Evolutionary conservation across 192 early-diverging fungal species (phyloP).

Genomic region (Backusella tarrabulga): DNA sequence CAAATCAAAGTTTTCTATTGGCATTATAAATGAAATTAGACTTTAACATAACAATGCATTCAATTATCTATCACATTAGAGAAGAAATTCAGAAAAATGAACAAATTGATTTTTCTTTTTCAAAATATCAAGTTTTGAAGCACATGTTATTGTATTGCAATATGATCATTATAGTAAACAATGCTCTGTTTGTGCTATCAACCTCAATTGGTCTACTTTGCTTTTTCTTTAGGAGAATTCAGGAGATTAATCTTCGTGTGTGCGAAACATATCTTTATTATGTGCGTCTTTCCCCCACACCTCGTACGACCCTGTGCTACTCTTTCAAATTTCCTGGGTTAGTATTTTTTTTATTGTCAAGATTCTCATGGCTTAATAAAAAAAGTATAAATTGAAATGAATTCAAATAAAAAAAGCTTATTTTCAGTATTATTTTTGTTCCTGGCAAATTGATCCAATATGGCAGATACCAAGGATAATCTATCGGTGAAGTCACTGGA

Average conservation of each 20-base stretch:
- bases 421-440: background rate
- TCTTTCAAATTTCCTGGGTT: background rate
- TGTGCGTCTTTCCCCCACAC: background rate
- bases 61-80: background rate
- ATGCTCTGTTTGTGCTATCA: background rate
- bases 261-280: constrained; percentile 1
- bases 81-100: background rate
- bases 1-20: background rate
- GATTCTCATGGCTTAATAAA: constrained; percentile 1
- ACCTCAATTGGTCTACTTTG: background rate
- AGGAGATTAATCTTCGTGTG: constrained; percentile 4
- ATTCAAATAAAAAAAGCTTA: background rate
- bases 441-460: background rate
- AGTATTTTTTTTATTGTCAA: background rate
- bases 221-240: constrained; percentile 1
- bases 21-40: background rate
- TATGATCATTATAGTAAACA: constrained; percentile 3
- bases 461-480: background rate
- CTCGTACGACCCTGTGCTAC: background rate
- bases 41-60: background rate
- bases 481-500: background rate
- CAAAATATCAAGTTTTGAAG: background rate
- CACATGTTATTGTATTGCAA: background rate
- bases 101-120: background rate
- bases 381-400: background rate